Percentiles rank a stretch among this genome's conserved stretches.
Conservation (phyloP, 192 early-diverging fungal genomes). For the Coemansia biformis region DNA sequence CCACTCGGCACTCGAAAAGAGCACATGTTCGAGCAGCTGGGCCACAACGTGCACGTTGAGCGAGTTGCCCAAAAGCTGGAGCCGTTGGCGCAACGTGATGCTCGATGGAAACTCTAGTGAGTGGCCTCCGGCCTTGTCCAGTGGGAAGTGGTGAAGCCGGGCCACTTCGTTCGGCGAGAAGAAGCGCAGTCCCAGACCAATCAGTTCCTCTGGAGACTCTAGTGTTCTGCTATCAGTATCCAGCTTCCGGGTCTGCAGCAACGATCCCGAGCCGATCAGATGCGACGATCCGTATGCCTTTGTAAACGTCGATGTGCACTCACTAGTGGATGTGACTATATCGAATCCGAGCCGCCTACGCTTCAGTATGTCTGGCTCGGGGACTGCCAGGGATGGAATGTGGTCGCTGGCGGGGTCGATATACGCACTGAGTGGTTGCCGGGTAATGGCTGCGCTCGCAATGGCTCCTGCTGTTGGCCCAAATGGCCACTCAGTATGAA, state of each 20-base stretch:
- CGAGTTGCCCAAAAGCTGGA: constrained; percentile 45
- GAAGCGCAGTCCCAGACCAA: constrained; percentile 70
- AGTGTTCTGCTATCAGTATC: constrained; percentile 64
- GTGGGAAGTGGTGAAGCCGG: constrained; percentile 76
- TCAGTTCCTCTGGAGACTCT: constrained; percentile 57
- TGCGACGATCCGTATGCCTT: constrained; percentile 81
- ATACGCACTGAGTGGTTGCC: constrained; percentile 9
- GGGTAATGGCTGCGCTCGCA: neutral
- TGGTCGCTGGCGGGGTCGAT: constrained; percentile 11
- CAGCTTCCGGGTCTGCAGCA: constrained; percentile 68
- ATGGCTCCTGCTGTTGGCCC: constrained; percentile 8
- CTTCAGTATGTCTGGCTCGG: constrained; percentile 25
- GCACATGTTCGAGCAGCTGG: constrained; percentile 21
- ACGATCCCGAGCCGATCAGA: constrained; percentile 69
- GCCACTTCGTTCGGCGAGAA: constrained; percentile 79
- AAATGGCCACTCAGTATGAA: constrained; percentile 33
- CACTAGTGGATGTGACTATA: constrained; percentile 23
- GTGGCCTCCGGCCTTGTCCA: neutral
- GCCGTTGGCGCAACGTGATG: constrained; percentile 25
- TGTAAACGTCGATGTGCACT: constrained; percentile 53
- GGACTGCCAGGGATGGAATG: constrained; percentile 11
- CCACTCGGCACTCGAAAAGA: too few species aligned
- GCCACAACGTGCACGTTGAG: constrained; percentile 42
- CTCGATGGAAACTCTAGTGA: constrained; percentile 18
- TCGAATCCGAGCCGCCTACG: constrained; percentile 32